phyloP scores from a whole-genome alignment of 2,329 filamentous ascomycete genomes.

The Botrytis pseudocinerea region DNA sequence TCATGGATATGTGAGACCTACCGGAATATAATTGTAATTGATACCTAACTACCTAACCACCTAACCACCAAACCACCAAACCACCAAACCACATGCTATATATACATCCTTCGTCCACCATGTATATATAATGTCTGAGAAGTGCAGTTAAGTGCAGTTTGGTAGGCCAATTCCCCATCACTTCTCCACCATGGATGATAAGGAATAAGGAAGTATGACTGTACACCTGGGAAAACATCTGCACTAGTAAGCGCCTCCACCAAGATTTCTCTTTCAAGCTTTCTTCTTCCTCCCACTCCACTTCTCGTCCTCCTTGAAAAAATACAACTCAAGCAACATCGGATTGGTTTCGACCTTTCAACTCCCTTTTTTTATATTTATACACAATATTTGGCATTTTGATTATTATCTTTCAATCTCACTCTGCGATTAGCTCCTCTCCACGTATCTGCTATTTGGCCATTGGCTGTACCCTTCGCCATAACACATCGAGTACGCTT shows the following conservation, averaged over 20 bases:
- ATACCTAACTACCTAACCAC: background rate
- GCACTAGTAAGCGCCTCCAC: background rate
- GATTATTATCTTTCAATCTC: background rate
- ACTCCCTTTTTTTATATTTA: background rate
- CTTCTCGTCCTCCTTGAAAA: slow-evolving; percentile 15
- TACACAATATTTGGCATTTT: background rate
- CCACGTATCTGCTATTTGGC: background rate
- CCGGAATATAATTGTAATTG: background rate
- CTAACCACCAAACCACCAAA: background rate
- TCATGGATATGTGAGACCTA: background rate
- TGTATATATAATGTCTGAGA: background rate
- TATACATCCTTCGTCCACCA: too few relatives aligned
- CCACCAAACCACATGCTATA: background rate
- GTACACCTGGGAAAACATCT: background rate
- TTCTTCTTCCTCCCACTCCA: background rate
- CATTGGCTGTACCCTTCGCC: background rate
- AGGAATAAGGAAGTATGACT: background rate
- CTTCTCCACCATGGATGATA: background rate
- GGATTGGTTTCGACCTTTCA: slow-evolving; percentile 24
- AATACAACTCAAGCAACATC: slow-evolving; percentile 2
- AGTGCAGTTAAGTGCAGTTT: background rate
- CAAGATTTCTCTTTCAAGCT: slow-evolving; percentile 10
- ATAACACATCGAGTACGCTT: background rate
- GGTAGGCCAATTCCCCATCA: background rate
- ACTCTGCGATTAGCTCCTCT: too few relatives aligned